phyloP scores from a whole-genome alignment of 129 eudicot genomes.

The Mikania micrantha region DNA sequence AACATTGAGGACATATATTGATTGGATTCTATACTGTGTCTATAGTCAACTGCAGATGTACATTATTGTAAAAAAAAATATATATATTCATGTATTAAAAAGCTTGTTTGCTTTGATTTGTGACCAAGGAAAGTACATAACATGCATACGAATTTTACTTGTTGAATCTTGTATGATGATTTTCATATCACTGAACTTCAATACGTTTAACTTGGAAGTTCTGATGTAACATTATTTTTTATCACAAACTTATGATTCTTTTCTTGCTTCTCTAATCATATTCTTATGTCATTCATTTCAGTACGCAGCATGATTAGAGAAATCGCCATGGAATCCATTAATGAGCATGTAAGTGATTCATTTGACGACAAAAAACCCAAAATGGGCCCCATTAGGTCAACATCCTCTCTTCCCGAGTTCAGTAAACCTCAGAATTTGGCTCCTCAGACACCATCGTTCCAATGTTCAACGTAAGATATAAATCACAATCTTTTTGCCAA shows the following conservation, averaged over 20 bases:
- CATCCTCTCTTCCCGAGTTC: constrained; percentile 28
- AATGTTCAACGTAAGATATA: constrained; percentile 52
- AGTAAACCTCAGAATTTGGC: constrained; percentile 38
- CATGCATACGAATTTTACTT: too few relatives aligned
- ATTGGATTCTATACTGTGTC: too few relatives aligned
- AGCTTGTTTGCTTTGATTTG: too few relatives aligned
- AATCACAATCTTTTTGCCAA: background rate
- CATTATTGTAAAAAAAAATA: too few relatives aligned
- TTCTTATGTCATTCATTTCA: constrained; percentile 12
- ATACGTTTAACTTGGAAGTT: background rate
- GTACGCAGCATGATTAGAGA: constrained; percentile 21
- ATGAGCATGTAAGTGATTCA: constrained; percentile 19
- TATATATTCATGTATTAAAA: too few relatives aligned
- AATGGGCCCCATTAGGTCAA: constrained; percentile 16
- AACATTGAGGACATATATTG: too few relatives aligned
- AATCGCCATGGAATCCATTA: constrained; percentile 20
- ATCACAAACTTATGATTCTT: background rate
- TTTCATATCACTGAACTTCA: too few relatives aligned
- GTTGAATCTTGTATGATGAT: too few relatives aligned
- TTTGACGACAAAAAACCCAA: constrained; percentile 31
- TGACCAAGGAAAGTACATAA: too few relatives aligned
- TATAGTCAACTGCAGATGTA: too few relatives aligned
- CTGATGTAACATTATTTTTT: background rate
- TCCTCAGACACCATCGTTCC: constrained; percentile 61
- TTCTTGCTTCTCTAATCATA: background rate